Conservation (phyloP, 345 rosid genomes). For the Sonneratia alba region DNA sequence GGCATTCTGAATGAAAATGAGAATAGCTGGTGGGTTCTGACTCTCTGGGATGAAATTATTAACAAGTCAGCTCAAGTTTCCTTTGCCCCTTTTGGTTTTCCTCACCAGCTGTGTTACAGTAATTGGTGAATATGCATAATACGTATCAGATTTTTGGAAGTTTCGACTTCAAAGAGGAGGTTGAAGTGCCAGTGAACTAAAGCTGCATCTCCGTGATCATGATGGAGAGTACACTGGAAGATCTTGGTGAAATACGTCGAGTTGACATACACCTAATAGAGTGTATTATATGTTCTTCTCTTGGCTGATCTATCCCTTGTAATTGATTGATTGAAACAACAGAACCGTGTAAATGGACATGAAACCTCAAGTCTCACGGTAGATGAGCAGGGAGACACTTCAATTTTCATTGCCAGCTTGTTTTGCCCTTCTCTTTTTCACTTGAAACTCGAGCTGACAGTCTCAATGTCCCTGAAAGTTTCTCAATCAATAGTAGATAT, state of each 20-base stretch:
- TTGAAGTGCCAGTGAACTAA: constrained; percentile 54
- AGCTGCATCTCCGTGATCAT: not conserved
- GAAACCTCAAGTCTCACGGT: not conserved
- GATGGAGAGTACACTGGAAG: not conserved
- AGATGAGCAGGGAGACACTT: not conserved
- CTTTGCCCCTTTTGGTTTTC: too few relatives aligned
- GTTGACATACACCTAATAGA: too few relatives aligned
- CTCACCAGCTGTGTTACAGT: too few relatives aligned
- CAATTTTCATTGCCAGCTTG: not conserved
- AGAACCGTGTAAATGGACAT: not conserved
- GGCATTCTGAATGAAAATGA: too few relatives aligned
- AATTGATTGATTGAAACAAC: not conserved
- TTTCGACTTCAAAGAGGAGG: constrained; percentile 46
- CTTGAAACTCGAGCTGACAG: too few relatives aligned
- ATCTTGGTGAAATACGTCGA: not conserved
- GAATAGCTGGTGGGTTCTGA: too few relatives aligned
- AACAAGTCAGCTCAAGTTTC: too few relatives aligned
- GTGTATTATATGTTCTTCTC: too few relatives aligned
- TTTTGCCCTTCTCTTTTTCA: not conserved
- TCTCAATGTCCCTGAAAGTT: too few relatives aligned
- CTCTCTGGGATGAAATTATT: too few relatives aligned
- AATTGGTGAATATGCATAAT: too few relatives aligned
- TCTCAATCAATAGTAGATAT: too few relatives aligned
- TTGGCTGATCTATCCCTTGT: not conserved
- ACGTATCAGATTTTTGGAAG: constrained; percentile 36